A percentile compares a stretch with the other conserved stretches of the same genome.
phyloP scores from a whole-genome alignment of 768 basidiomycete species.

The Dioszegia hungarica region DNA sequence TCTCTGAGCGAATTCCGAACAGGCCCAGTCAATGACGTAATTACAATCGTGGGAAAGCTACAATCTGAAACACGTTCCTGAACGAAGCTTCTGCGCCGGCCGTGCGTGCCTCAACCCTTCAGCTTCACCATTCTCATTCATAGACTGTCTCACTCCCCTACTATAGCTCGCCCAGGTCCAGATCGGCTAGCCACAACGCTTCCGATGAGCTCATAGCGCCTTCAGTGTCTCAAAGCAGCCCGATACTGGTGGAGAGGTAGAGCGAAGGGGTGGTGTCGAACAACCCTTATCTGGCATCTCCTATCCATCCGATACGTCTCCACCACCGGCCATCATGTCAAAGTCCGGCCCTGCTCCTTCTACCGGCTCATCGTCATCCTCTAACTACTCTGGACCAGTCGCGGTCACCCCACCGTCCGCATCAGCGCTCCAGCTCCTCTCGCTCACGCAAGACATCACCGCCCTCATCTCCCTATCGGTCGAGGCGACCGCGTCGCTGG shows the following conservation, averaged over 20 bases:
- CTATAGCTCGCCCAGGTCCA: too few species aligned
- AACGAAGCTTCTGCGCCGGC: background rate
- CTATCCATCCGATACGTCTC: too few species aligned
- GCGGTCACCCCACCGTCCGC: conserved; percentile 1
- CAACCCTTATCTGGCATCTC: too few species aligned
- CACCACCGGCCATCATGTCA: too few species aligned
- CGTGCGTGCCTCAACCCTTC: background rate
- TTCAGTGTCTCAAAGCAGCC: too few species aligned
- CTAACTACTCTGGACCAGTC: too few species aligned
- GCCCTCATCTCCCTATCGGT: conserved; percentile 28
- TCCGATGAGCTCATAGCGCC: too few species aligned
- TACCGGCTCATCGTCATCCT: too few species aligned
- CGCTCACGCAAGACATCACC: conserved; percentile 28
- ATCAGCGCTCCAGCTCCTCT: conserved; percentile 13
- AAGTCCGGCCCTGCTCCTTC: background rate
- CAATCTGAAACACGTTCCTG: background rate
- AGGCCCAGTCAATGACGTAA: background rate
- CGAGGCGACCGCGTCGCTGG: conserved; percentile 22
- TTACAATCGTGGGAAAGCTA: background rate
- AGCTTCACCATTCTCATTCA: background rate
- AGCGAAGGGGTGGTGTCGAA: too few species aligned
- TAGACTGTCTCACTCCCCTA: background rate
- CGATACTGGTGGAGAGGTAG: too few species aligned
- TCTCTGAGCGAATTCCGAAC: background rate
- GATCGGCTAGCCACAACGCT: too few species aligned